These are phyloP conservation scores for Gnaphalium uliginosum DNA, from an alignment of 129 eudicot species.

Conservation along the genomic window DNA sequence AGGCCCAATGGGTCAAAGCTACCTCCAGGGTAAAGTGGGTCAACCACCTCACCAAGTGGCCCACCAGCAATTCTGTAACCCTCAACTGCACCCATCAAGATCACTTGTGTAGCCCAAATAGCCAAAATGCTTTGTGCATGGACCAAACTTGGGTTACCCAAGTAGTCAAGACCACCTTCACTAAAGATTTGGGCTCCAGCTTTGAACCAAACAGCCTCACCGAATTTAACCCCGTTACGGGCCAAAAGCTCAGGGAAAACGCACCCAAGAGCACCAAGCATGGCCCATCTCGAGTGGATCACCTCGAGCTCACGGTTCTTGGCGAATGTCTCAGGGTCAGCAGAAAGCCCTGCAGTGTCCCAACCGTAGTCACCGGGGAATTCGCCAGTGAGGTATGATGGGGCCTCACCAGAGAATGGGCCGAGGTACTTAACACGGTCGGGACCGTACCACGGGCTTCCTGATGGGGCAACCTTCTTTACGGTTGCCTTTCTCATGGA, in stretches of 20 bases:
- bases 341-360: conserved; percentile 47
- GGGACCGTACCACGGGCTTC: conserved; percentile 49
- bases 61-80: conserved; percentile 81
- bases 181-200: conserved; percentile 51
- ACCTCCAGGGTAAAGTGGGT: conserved; percentile 76
- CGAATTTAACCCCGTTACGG: conserved; percentile 44
- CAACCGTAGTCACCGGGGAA: conserved; percentile 48
- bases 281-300: conserved; percentile 58
- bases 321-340: conserved; percentile 41
- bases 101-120: conserved; percentile 43
- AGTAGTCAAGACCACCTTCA: conserved; percentile 46
- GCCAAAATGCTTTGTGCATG: conserved; percentile 48
- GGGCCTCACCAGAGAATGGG: conserved; percentile 44
- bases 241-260: conserved; percentile 47
- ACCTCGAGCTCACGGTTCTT: conserved; percentile 51
- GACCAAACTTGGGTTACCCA: conserved; percentile 44
- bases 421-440: conserved; percentile 45
- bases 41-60: conserved; percentile 72
- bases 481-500: conserved; percentile 35
- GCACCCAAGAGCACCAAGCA: conserved; percentile 53
- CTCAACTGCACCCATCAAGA: conserved; percentile 57
- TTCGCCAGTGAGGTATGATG: conserved; percentile 43
- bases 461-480: conserved; percentile 37
- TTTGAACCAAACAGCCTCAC: conserved; percentile 47
- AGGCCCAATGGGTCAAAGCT: conserved; percentile 79